Evolutionary conservation across 1,284 basidiomycete species (phyloP).

Genomic region (Pseudozyma hubeiensis): DNA sequence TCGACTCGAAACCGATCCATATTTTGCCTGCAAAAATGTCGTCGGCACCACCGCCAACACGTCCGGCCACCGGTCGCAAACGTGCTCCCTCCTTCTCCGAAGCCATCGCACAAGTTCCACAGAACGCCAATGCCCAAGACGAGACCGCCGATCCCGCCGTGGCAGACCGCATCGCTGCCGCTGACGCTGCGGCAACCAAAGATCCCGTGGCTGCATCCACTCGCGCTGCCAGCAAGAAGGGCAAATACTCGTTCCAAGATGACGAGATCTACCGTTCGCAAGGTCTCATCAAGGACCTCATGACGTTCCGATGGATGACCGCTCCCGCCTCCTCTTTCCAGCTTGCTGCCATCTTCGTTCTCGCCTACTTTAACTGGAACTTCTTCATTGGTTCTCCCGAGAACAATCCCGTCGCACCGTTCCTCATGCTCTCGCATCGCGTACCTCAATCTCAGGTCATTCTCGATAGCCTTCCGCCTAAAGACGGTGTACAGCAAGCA

Average conservation of each 20-base stretch:
- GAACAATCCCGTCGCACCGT: conserved; percentile 80
- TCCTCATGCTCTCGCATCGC: conserved; percentile 82
- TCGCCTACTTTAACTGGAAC: conserved; percentile 80
- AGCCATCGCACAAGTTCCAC: conserved; percentile 41
- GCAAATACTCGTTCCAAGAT: conserved; percentile 21
- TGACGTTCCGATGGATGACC: conserved; percentile 63
- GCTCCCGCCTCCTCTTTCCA: conserved; percentile 56
- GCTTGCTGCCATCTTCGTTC: conserved; percentile 78
- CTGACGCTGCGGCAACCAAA: conserved; percentile 14
- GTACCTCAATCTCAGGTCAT: conserved; percentile 71
- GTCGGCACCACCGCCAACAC: conserved; percentile 40
- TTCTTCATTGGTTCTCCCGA: conserved; percentile 71
- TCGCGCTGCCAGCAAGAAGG: conserved; percentile 10
- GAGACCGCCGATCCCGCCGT: conserved; percentile 43
- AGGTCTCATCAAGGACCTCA: conserved; percentile 47
- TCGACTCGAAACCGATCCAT: not conserved
- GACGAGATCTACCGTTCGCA: conserved; percentile 45
- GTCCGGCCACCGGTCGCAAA: conserved; percentile 32
- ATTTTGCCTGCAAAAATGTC: conserved; percentile 10
- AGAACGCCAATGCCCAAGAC: conserved; percentile 49
- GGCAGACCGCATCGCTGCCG: conserved; percentile 39
- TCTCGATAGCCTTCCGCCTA: conserved; percentile 68
- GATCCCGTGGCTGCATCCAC: conserved; percentile 34
- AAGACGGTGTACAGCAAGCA: conserved; percentile 21
- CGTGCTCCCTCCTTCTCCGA: conserved; percentile 49